Conservation (phyloP, 305 asterid genomes). For the Andrographis paniculata region DNA sequence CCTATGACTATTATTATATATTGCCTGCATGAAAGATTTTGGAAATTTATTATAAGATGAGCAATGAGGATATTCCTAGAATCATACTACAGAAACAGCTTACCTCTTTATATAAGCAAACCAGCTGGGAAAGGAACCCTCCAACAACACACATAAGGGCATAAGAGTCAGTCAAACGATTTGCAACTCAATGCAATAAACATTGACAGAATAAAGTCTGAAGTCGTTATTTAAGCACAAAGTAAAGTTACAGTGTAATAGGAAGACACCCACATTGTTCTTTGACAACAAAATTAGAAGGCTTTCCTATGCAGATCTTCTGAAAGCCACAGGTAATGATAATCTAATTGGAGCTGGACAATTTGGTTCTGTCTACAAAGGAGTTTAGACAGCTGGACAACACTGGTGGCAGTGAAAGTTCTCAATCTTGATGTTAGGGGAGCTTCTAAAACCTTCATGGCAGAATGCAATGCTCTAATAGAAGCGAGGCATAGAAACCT, state of each 20-base stretch:
- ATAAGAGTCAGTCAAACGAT: too few species aligned
- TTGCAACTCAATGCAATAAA: too few species aligned
- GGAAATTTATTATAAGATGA: too few species aligned
- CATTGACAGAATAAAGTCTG: too few species aligned
- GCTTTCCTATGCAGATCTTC: slow-evolving; percentile 18
- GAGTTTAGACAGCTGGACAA: slow-evolving; percentile 3
- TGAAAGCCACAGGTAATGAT: slow-evolving; percentile 16
- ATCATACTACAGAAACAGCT: too few species aligned
- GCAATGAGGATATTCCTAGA: too few species aligned
- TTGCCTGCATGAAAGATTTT: too few species aligned
- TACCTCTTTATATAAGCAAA: too few species aligned
- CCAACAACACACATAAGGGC: too few species aligned
- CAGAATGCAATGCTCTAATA: slow-evolving; percentile 19
- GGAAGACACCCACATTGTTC: neutral
- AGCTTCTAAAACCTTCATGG: slow-evolving; percentile 16
- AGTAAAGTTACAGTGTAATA: neutral
- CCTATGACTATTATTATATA: too few species aligned
- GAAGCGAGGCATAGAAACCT: slow-evolving; percentile 19
- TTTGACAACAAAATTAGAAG: slow-evolving; percentile 7
- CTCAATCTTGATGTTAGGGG: slow-evolving; percentile 18
- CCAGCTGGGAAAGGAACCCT: too few species aligned
- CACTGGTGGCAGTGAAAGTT: slow-evolving; percentile 17
- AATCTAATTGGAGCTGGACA: slow-evolving; percentile 21
- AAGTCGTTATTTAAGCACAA: too few species aligned
- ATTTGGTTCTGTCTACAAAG: slow-evolving; percentile 20